Base-by-base conservation (phyloP, 1,139 yeast genomes). In the Geotrichum europaeum region DNA sequence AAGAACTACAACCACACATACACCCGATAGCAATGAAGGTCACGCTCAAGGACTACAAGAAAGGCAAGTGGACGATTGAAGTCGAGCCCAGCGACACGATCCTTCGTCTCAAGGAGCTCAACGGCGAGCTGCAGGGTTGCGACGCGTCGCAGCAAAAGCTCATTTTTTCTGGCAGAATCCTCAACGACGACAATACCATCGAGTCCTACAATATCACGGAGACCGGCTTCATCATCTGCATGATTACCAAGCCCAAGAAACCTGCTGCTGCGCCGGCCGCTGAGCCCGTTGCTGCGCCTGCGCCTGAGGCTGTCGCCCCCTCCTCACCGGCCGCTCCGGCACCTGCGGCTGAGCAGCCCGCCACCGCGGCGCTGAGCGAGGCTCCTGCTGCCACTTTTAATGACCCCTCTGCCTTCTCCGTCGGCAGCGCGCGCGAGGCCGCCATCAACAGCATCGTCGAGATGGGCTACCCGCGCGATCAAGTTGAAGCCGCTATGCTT, bases 401-500 rank as follows among this genome's bases (percentile, higher is more conserved):
- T 60, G 73, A 74, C 59, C 73, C 75, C 49, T 67, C 78, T 66
- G 72, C 76, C 64, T 67, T 75, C 62, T 84, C 90, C 34, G 81
- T 81, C 57, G 95, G 95, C 18, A 71, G 76, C 53, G 85, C 82
- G 62, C 79, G 91, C 66, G 89, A 86, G 66, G 79, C 85, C 18
- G 86, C 88, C 25, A 83, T 94, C 63, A 82, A 80, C 65, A 87
- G 87, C 71, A 90, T 94, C 72, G 84, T 91, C 86, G 98, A 90
- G 69, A 91, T 94, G 98, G 99, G 99, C 15, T 95, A 90, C 73
- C 91, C 88, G 58, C 84, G 96, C 68, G 81, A 84, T 6, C 89
- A 89, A 72, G 97, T 90, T 34, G 96, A 90, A 75, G 82, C 84
- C 51, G 99, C 99, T 0, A 79, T 94, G 73, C 84, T 96, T 70